Evolutionary conservation across 352 stramenopile species (phyloP).

Genomic region (Globisporangium nodosum): DNA sequence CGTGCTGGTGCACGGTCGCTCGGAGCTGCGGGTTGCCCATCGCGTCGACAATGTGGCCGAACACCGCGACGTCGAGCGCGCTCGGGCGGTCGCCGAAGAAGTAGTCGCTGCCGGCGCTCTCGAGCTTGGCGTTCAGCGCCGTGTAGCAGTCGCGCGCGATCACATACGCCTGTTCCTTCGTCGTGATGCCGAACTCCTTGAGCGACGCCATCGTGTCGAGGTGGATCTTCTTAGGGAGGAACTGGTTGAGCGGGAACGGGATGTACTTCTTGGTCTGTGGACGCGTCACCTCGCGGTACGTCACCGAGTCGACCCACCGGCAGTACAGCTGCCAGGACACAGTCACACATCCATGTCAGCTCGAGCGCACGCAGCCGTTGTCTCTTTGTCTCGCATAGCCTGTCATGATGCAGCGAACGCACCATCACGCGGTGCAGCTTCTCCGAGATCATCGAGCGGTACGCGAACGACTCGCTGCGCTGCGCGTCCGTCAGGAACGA

Average conservation of each 20-base stretch:
- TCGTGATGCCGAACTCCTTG: constrained; percentile 43
- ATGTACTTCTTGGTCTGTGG: constrained; percentile 77
- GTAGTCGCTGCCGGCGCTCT: constrained; percentile 37
- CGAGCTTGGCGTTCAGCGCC: constrained; percentile 75
- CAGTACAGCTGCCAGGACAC: constrained; percentile 44
- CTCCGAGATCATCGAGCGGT: constrained; percentile 75
- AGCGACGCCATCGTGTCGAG: constrained; percentile 57
- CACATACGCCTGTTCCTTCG: constrained; percentile 76
- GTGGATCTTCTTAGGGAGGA: constrained; percentile 85
- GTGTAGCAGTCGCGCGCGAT: constrained; percentile 83
- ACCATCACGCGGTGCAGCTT: constrained; percentile 78
- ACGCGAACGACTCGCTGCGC: constrained; percentile 79
- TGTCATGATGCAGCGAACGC: background rate
- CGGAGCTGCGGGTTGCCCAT: constrained; percentile 68
- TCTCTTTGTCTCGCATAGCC: background rate
- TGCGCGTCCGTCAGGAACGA: constrained; percentile 57
- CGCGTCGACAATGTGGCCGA: constrained; percentile 79
- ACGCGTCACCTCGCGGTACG: constrained; percentile 80
- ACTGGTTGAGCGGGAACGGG: constrained; percentile 77
- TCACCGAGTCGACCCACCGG: constrained; percentile 79
- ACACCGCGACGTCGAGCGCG: constrained; percentile 72
- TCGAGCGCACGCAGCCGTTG: background rate
- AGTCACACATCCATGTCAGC: background rate
- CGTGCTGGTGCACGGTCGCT: constrained; percentile 67
- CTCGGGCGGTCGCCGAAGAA: constrained; percentile 70